A percentile compares a stretch with the other conserved stretches of the same genome.
Conservation (phyloP, 495 filamentous ascomycete species). For the Penicillium coprophilum region DNA sequence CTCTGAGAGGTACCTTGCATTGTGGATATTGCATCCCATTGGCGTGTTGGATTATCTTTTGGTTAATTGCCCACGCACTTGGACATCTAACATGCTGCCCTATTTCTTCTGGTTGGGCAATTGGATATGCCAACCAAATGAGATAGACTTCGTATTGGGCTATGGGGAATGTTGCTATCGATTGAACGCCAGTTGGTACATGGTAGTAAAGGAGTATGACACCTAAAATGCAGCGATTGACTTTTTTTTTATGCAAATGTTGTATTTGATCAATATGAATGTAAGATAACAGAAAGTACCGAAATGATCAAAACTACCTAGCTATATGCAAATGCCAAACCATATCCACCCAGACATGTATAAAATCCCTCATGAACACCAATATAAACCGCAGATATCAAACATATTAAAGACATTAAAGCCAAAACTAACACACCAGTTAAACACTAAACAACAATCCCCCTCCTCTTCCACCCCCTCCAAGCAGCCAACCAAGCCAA, state of each 20-base stretch:
- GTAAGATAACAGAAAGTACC: neutral
- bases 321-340: neutral
- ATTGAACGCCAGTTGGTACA: neutral
- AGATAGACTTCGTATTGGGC: neutral
- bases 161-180: neutral
- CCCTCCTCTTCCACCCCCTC: conserved; percentile 80
- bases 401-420: neutral
- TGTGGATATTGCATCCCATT: neutral
- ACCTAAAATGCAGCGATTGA: neutral
- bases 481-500: conserved; percentile 74
- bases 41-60: neutral
- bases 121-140: conserved; percentile 9
- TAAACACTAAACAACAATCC: conserved; percentile 67
- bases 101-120: neutral
- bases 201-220: neutral
- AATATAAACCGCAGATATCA: neutral
- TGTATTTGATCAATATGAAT: neutral
- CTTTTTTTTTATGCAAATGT: neutral
- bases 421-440: neutral
- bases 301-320: neutral
- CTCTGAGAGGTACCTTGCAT: neutral
- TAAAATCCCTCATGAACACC: neutral
- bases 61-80: neutral
- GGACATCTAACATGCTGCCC: neutral
- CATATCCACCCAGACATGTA: neutral